phyloP scores from a whole-genome alignment of 768 basidiomycete species.

The Sistotremastrum suecicum region DNA sequence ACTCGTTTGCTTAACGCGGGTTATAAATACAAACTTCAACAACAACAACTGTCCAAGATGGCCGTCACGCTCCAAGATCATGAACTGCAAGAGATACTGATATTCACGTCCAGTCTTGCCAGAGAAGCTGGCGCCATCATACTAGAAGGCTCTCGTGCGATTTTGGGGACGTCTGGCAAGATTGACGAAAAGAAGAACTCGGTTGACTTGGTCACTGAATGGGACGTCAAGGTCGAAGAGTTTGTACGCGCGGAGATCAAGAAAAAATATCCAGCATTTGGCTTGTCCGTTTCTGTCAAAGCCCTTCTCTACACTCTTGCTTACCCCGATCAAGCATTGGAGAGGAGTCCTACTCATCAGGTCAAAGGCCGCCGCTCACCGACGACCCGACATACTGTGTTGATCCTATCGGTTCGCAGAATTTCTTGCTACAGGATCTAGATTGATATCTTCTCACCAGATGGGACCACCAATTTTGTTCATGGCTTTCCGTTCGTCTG shows the following conservation, averaged over 20 bases:
- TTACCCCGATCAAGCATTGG: conserved; percentile 51
- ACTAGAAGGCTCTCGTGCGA: conserved; percentile 61
- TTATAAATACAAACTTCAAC: too few species aligned
- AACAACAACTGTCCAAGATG: too few species aligned
- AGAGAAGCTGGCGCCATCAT: conserved; percentile 64
- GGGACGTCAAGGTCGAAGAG: conserved; percentile 83
- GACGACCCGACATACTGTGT: conserved; percentile 93
- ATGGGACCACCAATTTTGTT: conserved; percentile 82
- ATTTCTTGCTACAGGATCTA: not conserved
- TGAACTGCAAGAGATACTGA: conserved; percentile 47
- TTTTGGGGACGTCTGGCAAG: conserved; percentile 31
- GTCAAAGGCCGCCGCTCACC: conserved; percentile 53
- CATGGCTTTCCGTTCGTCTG: conserved; percentile 80
- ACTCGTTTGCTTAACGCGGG: too few species aligned
- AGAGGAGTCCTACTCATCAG: conserved; percentile 82
- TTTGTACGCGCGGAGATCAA: conserved; percentile 60
- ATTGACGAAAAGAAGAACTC: conserved; percentile 85
- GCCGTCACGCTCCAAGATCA: too few species aligned
- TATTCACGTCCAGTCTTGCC: conserved; percentile 59
- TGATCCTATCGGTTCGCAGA: conserved; percentile 70
- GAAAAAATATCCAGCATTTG: conserved; percentile 54
- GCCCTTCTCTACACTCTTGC: not conserved
- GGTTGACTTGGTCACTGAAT: conserved; percentile 90
- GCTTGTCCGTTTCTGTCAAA: conserved; percentile 47
- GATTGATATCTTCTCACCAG: conserved; percentile 19